Evolutionary conservation across 257 asterid genomes (phyloP).

Genomic region (Solanum dulcamara): DNA sequence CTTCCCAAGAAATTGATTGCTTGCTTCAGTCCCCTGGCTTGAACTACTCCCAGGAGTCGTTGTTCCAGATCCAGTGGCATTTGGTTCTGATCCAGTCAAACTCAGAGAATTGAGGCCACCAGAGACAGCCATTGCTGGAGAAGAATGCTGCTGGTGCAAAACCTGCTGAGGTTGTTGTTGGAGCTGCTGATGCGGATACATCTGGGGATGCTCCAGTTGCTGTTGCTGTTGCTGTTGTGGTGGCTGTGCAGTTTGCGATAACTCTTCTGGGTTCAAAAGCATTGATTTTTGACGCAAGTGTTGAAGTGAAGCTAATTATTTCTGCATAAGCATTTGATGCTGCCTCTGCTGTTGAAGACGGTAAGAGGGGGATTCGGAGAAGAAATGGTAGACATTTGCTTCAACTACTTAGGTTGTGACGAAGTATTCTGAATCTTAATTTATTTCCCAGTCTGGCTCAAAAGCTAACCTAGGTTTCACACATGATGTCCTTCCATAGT

Average conservation of each 20-base stretch:
- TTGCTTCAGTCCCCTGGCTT: slow-evolving; percentile 83
- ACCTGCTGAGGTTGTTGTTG: slow-evolving; percentile 14
- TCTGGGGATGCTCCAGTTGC: slow-evolving; percentile 44
- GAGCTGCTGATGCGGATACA: slow-evolving; percentile 46
- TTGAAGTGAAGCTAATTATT: slow-evolving; percentile 42
- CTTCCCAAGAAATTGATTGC: slow-evolving; percentile 83
- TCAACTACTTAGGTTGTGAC: slow-evolving; percentile 72
- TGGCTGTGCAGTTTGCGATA: slow-evolving; percentile 61
- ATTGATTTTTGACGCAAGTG: slow-evolving; percentile 50
- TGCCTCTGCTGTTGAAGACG: slow-evolving; percentile 51
- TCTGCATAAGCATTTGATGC: slow-evolving; percentile 33
- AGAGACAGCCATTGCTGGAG: slow-evolving; percentile 49
- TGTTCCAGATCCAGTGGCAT: slow-evolving; percentile 74
- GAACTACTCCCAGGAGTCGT: slow-evolving; percentile 88
- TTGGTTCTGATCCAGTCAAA: slow-evolving; percentile 89
- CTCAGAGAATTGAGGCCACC: slow-evolving; percentile 61
- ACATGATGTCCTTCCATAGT: slow-evolving; percentile 37
- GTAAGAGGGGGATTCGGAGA: slow-evolving; percentile 48
- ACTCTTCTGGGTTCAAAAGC: slow-evolving; percentile 51
- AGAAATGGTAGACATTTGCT: slow-evolving; percentile 56
- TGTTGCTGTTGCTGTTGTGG: slow-evolving; percentile 31
- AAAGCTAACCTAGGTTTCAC: slow-evolving; percentile 49
- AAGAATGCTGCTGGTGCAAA: slow-evolving; percentile 33
- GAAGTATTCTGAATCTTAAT: slow-evolving; percentile 46
- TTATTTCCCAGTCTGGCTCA: slow-evolving; percentile 67